Conservation (phyloP, 108 stramenopile genomes). For the Nitzschia inconspicua region DNA sequence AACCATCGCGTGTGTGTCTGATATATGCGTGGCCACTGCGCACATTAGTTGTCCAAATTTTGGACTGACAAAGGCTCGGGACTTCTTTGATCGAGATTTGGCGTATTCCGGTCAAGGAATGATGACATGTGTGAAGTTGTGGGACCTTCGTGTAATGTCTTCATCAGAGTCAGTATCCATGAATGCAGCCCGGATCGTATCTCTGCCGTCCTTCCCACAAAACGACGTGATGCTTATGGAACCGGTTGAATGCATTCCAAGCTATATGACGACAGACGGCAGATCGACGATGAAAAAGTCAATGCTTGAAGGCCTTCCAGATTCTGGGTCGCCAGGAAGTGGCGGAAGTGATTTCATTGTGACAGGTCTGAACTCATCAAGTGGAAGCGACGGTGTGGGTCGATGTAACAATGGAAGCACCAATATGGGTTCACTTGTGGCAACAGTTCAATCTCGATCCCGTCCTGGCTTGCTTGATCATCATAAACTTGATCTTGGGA, state of each 20-base stretch:
- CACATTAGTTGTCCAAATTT: not conserved
- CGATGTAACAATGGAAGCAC: not conserved
- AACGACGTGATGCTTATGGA: not conserved
- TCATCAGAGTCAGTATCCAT: not conserved
- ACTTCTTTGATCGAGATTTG: constrained; percentile 1
- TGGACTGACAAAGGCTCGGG: not conserved
- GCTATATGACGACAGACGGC: no score
- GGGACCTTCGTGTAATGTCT: constrained; percentile 28
- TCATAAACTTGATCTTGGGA: not conserved
- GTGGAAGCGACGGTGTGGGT: no score
- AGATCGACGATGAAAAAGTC: no score
- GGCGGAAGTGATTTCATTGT: no score
- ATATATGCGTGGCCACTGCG: constrained; percentile 6
- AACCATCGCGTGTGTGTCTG: constrained; percentile 2
- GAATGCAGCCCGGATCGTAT: not conserved
- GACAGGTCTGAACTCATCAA: no score
- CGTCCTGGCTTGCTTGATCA: not conserved
- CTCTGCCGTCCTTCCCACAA: constrained; percentile 3
- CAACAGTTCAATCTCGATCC: constrained; percentile 1
- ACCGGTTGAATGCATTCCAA: no score
- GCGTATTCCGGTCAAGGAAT: not conserved
- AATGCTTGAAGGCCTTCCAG: no score
- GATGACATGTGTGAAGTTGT: constrained; percentile 19
- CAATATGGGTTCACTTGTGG: constrained; percentile 3
- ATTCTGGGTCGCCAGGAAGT: no score